Percentiles rank a stretch among this genome's conserved stretches.
These are phyloP conservation scores for Linum lewisii DNA, from an alignment of 345 rosid genomes.

Conservation along the genomic window DNA sequence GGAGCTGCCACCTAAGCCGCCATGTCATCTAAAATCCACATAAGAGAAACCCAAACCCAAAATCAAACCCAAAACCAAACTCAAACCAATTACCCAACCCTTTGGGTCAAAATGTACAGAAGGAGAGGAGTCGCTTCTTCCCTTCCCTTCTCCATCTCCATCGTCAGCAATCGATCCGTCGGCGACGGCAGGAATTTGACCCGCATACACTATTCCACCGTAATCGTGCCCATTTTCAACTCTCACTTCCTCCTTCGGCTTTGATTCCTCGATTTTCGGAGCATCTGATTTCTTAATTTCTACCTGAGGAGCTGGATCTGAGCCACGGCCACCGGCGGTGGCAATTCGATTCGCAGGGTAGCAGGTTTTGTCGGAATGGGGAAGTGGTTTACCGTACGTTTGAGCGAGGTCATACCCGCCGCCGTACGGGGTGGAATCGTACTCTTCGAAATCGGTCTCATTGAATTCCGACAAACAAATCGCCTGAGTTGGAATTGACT, in stretches of 20 bases:
- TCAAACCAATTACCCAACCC: too few species aligned
- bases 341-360: slow-evolving; percentile 33
- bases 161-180: too few species aligned
- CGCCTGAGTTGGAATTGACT: slow-evolving; percentile 23
- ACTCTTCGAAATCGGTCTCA: slow-evolving; percentile 57
- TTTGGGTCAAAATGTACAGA: too few species aligned
- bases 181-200: slow-evolving; percentile 4
- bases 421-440: slow-evolving; percentile 68
- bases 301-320: slow-evolving; percentile 13
- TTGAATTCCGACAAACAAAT: slow-evolving; percentile 34
- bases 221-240: too few species aligned
- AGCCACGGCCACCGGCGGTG: not conserved
- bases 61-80: too few species aligned
- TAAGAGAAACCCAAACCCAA: too few species aligned
- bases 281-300: slow-evolving; percentile 17
- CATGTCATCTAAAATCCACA: too few species aligned
- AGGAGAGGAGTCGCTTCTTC: too few species aligned
- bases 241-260: too few species aligned
- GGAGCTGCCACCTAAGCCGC: too few species aligned
- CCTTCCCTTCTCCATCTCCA: too few species aligned
- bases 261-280: slow-evolving; percentile 12
- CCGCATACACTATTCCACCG: too few species aligned
- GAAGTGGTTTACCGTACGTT: slow-evolving; percentile 58
- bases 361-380: slow-evolving; percentile 47
- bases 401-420: slow-evolving; percentile 56